A percentile compares a stretch with the other conserved stretches of the same genome.
These are phyloP conservation scores for Taphrina communis DNA, from an alignment of 1,139 yeast species.

Conservation along the genomic window DNA sequence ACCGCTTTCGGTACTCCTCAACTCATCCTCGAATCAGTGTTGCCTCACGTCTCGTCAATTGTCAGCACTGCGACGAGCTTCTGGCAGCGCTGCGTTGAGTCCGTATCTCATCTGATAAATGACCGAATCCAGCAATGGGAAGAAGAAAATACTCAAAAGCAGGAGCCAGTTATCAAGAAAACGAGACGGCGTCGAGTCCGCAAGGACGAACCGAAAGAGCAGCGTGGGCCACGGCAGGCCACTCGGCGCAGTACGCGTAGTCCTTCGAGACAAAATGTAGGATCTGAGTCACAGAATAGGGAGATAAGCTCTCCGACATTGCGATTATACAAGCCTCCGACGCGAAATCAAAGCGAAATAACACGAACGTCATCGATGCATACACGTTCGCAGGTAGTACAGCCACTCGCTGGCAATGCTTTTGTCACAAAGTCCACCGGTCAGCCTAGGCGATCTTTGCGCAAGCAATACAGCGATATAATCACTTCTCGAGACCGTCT, in stretches of 20 bases:
- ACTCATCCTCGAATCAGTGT: conserved; percentile 8
- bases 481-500: conserved; percentile 5
- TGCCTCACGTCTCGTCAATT: conserved; percentile 15
- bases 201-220: conserved; percentile 8
- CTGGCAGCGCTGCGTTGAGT: conserved; percentile 1
- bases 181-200: neutral
- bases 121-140: conserved; percentile 8
- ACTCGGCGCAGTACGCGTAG: conserved; percentile 4
- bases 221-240: conserved; percentile 16
- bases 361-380: neutral
- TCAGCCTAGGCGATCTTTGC: conserved; percentile 10
- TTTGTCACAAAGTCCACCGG: neutral
- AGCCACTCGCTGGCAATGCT: neutral
- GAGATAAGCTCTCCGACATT: neutral
- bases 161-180: neutral
- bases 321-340: neutral
- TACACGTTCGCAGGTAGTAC: neutral
- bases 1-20: conserved; percentile 15
- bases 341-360: neutral
- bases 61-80: conserved; percentile 5
- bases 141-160: neutral
- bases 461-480: conserved; percentile 16
- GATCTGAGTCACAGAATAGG: neutral
- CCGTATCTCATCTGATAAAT: neutral
- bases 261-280: neutral